phyloP scores from a whole-genome alignment of 2,329 filamentous ascomycete species.

The Colletotrichum sp. region DNA sequence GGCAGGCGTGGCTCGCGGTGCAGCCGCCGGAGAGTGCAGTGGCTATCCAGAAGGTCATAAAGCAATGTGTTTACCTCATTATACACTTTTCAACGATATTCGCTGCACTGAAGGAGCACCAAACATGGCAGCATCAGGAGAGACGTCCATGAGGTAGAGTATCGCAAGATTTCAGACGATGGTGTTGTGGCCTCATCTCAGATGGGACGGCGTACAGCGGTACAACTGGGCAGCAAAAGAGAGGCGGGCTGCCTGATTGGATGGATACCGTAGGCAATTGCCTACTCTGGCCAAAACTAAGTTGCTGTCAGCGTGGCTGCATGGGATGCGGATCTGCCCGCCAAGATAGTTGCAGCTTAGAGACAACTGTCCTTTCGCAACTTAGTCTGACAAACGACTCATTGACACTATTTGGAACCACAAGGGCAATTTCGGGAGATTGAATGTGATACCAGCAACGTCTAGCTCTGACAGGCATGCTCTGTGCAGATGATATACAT shows the following conservation, averaged over 20 bases:
- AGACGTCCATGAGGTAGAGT: neutral
- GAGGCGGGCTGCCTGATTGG: neutral
- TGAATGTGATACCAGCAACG: neutral
- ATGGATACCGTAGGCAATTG: neutral
- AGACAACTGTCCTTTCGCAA: neutral
- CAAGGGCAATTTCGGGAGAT: neutral
- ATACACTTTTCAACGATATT: neutral
- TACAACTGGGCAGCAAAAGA: neutral
- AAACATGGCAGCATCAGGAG: neutral
- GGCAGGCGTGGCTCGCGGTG: neutral
- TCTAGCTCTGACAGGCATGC: neutral
- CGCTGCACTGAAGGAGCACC: neutral
- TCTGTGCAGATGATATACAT: neutral
- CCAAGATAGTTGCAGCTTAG: neutral
- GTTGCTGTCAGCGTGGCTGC: neutral
- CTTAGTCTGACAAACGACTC: neutral
- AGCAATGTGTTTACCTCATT: neutral
- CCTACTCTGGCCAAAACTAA: neutral
- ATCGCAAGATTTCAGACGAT: neutral
- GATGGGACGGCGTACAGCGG: neutral
- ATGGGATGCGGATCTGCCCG: neutral
- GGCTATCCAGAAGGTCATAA: neutral
- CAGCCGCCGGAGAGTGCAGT: neutral
- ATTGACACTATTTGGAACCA: neutral
- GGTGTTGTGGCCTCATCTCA: neutral